Conservation (phyloP, 257 asterid species). For the Solanum dulcamara region DNA sequence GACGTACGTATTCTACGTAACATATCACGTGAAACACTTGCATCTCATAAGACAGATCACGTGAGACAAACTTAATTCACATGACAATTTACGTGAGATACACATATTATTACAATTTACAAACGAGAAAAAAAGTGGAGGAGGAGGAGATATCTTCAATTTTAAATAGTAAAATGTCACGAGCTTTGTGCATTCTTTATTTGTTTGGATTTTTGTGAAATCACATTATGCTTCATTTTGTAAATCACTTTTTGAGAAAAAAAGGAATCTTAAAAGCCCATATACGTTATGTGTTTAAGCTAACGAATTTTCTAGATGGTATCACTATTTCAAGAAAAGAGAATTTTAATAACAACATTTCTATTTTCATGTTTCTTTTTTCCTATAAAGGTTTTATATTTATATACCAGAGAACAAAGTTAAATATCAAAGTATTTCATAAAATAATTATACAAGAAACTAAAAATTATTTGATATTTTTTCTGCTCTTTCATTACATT, state of each 20-base stretch:
- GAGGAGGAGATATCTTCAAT: neutral
- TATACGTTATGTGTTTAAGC: neutral
- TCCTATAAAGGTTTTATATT: neutral
- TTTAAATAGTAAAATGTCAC: neutral
- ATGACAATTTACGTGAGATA: no score
- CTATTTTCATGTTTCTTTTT: neutral
- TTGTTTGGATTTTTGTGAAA: neutral
- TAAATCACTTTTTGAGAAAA: neutral
- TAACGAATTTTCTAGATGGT: neutral
- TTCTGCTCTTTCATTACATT: neutral
- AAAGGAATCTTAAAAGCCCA: neutral
- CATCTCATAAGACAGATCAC: rapidly evolving
- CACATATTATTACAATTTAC: neutral
- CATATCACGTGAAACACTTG: neutral
- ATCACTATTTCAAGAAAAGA: neutral
- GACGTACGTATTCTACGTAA: no score
- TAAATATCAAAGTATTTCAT: neutral
- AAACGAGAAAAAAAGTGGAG: neutral
- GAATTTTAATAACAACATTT: neutral
- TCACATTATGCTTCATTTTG: neutral
- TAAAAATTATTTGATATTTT: neutral
- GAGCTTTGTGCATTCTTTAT: neutral
- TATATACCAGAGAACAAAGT: neutral
- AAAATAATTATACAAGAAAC: no score
- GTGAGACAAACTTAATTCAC: no score